Conservation (phyloP, 1,284 basidiomycete species). For the Austroboletus olivaceoglutinosus region DNA sequence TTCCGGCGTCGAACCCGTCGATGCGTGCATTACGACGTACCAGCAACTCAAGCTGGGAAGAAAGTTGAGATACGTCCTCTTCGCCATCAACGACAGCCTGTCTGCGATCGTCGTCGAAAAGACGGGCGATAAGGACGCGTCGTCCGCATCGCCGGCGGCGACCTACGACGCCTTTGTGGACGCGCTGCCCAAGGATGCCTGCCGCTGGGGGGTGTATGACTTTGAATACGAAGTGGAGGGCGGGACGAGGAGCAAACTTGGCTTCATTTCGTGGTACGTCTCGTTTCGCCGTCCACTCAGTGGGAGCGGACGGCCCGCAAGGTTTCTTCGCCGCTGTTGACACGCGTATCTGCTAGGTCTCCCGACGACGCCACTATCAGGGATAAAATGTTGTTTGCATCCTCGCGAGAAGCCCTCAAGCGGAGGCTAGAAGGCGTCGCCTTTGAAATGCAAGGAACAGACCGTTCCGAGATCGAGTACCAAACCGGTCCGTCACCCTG, state of each 20-base stretch:
- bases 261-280: slow-evolving; percentile 76
- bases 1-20: slow-evolving; percentile 72
- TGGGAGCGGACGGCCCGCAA: not conserved
- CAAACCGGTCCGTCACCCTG: slow-evolving; percentile 63
- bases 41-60: slow-evolving; percentile 82
- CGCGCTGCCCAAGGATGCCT: not conserved
- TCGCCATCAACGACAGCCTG: slow-evolving; percentile 63
- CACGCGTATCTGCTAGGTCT: slow-evolving; percentile 53
- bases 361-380: slow-evolving; percentile 88
- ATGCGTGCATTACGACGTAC: slow-evolving; percentile 64
- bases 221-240: slow-evolving; percentile 82
- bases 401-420: slow-evolving; percentile 85
- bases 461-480: slow-evolving; percentile 75
- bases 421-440: slow-evolving; percentile 70
- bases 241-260: slow-evolving; percentile 81
- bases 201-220: slow-evolving; percentile 42
- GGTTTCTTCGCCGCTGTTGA: not conserved
- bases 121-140: slow-evolving; percentile 20
- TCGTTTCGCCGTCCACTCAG: no score
- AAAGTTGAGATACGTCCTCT: slow-evolving; percentile 87
- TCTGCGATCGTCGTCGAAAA: slow-evolving; percentile 80
- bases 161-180: slow-evolving; percentile 51
- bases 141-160: slow-evolving; percentile 40
- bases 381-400: slow-evolving; percentile 94
- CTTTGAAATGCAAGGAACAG: slow-evolving; percentile 87